Evolutionary conservation across 1,139 yeast species (phyloP).

Genomic region (Sugiyamaella paludigena): DNA sequence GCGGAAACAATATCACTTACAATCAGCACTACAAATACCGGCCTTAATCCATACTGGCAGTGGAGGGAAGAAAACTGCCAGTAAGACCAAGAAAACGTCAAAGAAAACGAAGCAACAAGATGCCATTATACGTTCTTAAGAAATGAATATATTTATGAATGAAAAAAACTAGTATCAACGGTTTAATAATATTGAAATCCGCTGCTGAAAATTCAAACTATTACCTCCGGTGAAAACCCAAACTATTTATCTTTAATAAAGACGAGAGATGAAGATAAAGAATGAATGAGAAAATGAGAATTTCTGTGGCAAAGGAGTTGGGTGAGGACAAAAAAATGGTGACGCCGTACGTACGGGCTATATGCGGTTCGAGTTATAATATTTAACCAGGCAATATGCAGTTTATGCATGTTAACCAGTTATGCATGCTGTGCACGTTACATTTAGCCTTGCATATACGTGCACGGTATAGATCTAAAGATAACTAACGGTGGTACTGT

Average conservation of each 20-base stretch:
- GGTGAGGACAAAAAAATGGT: background rate
- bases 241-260: background rate
- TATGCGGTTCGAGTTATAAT: no score
- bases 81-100: slow-evolving; percentile 74
- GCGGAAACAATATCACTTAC: slow-evolving; percentile 31
- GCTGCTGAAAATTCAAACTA: no score
- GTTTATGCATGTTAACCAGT: no score
- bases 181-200: no score
- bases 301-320: background rate
- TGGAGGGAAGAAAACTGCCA: slow-evolving; percentile 83
- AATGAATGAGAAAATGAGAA: background rate
- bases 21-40: slow-evolving; percentile 69
- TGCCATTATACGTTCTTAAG: slow-evolving; percentile 7
- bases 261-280: background rate
- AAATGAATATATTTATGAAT: background rate
- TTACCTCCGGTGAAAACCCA: background rate
- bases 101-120: slow-evolving; percentile 26
- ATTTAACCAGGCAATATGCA: no score
- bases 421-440: no score
- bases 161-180: no score
- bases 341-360: no score
- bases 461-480: no score
- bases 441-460: no score
- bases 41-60: slow-evolving; percentile 76
- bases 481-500: no score